Percentiles rank a stretch among this genome's conserved stretches.
Conservation (phyloP, 164 flowering plant species). For the Stephania cephalantha region DNA sequence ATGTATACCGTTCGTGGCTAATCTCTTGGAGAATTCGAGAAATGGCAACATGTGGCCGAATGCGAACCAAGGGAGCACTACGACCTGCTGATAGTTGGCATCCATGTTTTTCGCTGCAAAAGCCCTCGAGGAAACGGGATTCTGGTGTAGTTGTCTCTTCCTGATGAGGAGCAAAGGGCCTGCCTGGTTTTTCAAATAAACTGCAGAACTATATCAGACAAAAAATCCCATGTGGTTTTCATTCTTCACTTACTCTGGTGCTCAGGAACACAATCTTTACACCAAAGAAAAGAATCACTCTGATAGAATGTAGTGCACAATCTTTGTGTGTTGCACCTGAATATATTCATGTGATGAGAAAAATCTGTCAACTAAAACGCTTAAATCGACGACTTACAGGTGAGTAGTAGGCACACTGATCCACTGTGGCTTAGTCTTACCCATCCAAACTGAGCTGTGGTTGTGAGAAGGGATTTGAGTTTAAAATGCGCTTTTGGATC, state of each 20-base stretch:
- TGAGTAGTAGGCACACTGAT: no score
- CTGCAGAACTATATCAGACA: background rate
- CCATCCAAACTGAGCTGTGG: no score
- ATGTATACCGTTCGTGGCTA: constrained; percentile 22
- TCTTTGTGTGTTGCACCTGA: background rate
- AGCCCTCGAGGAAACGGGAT: background rate
- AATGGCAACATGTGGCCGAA: constrained; percentile 38
- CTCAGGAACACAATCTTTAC: background rate
- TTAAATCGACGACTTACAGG: no score
- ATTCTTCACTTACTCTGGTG: background rate
- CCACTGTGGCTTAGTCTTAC: no score
- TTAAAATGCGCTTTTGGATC: no score
- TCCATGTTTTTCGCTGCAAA: background rate
- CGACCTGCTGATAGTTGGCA: constrained; percentile 12
- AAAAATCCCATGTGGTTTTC: background rate
- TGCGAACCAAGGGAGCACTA: constrained; percentile 31
- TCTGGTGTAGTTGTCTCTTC: background rate
- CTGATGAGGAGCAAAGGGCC: background rate
- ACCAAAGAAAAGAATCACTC: background rate
- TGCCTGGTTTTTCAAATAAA: background rate
- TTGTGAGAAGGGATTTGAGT: no score
- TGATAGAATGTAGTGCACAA: background rate
- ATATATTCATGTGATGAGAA: no score
- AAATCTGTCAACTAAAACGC: no score
- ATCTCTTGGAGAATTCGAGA: constrained; percentile 21